Evolutionary conservation across 2,329 filamentous ascomycete genomes (phyloP), one percentile per base, ranked within the genome.

Genomic region (Leptographium flavum): DNA sequence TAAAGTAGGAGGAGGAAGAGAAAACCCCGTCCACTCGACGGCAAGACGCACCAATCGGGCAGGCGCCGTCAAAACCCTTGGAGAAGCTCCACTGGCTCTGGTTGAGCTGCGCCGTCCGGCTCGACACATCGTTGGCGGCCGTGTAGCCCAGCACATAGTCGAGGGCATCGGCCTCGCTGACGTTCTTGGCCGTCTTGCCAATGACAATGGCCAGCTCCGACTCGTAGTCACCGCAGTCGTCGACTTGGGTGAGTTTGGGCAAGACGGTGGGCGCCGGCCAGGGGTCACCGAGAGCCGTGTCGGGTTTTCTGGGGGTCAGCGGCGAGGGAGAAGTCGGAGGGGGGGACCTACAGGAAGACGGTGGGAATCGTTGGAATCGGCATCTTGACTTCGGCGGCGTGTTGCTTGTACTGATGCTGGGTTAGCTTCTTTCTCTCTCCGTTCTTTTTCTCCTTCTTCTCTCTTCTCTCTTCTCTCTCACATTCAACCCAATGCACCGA

Each of bases 101-200:
- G 21, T 65, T 62, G 52, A 70, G 65, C 60, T 80, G 76, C 44
- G 64, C 65, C 42, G 71, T 69, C 4, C 76, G 69, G 49, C 70
- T 73, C 2, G 74, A 79, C 7, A 82, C 69, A 27, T 48, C 46
- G 21, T 48, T 50, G 42, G 36, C 41, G 3, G 45, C 46, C 17
- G 51, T 54, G 56, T 82, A 82, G 25, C 78, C 77, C 2, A 81
- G 68, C 5, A 82, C 66, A 53, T 80, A 77, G 50, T 71, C 66
- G 42, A 75, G 55, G 5, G 75, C 74, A 25, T 79, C 67, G 1
- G 62, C 65, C 51, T 76, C 73, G 39, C 65, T 61, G 10, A 78
- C 72, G 50, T 79, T 74, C 52, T 72, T 70, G 23, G 63, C 62
- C 13, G 62, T 56, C 51, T 63, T 65, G 28, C 71, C 70, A 37